phyloP scores from a whole-genome alignment of 768 basidiomycete genomes.

The Ramaria sp. region DNA sequence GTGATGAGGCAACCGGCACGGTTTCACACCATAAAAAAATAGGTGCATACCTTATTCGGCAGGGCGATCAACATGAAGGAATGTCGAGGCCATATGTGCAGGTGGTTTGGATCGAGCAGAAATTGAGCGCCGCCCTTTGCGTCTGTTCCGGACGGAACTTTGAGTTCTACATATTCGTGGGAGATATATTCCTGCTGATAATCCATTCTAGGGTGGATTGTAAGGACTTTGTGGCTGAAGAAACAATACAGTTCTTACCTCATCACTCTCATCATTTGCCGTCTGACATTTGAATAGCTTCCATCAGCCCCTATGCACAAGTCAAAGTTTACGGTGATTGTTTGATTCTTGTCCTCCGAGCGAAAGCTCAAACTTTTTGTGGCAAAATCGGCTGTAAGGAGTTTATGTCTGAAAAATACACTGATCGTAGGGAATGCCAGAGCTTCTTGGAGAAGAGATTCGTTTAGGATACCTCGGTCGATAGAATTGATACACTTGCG shows the following conservation, averaged over 20 bases:
- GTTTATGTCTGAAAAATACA: conserved; percentile 73
- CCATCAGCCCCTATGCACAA: conserved; percentile 91
- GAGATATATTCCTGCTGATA: conserved; percentile 92
- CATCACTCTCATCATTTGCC: conserved; percentile 91
- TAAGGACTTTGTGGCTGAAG: not conserved
- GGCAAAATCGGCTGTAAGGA: conserved; percentile 68
- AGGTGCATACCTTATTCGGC: conserved; percentile 73
- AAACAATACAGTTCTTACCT: conserved; percentile 35
- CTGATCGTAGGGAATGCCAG: conserved; percentile 51
- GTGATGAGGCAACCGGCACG: not conserved
- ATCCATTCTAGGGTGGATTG: conserved; percentile 59
- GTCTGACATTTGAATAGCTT: conserved; percentile 81
- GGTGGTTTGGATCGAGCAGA: conserved; percentile 80
- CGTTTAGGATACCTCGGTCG: conserved; percentile 79
- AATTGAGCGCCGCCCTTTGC: conserved; percentile 24
- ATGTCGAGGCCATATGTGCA: conserved; percentile 99
- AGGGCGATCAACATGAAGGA: conserved; percentile 99
- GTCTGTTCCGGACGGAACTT: conserved; percentile 76
- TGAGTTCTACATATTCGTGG: conserved; percentile 93
- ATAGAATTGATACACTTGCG: conserved; percentile 88
- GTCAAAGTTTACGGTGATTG: conserved; percentile 49
- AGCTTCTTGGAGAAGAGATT: conserved; percentile 70
- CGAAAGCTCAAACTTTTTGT: conserved; percentile 42
- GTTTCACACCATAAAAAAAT: conserved; percentile 15
- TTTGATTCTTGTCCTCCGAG: conserved; percentile 32